Percentiles rank a stretch among this genome's conserved stretches.
Evolutionary conservation across 148 eudicot genomes (phyloP).

Genomic region (Rhododendron griersonianum): DNA sequence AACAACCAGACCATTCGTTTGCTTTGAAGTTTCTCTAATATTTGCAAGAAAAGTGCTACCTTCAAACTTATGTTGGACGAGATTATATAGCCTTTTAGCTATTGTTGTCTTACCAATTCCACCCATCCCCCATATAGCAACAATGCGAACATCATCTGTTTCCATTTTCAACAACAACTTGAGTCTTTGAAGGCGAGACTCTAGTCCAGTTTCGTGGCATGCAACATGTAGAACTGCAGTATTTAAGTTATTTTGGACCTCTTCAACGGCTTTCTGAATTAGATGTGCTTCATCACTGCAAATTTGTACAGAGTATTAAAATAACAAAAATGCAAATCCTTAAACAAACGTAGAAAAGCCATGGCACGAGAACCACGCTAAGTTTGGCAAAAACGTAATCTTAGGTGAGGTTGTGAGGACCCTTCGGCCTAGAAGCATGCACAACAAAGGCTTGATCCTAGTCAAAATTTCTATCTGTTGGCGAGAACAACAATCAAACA

Average conservation of each 20-base stretch:
- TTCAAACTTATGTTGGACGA: no score
- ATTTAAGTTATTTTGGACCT: background rate
- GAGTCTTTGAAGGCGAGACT: background rate
- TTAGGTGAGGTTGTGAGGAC: background rate
- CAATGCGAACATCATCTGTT: background rate
- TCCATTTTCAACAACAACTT: background rate
- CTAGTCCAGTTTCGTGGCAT: slow-evolving; percentile 5
- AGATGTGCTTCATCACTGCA: slow-evolving; percentile 2
- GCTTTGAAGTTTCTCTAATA: no score
- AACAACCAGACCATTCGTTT: no score
- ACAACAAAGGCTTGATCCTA: no score
- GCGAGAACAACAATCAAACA: background rate
- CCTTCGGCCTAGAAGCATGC: background rate
- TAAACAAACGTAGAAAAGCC: no score
- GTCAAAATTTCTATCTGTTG: no score
- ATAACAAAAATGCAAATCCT: no score
- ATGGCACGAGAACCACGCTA: no score
- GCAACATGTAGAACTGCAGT: background rate
- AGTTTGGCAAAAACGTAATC: background rate
- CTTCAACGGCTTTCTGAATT: background rate
- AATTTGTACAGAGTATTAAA: background rate
- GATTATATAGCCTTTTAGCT: no score
- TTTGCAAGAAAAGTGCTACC: no score
- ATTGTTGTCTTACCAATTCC: no score
- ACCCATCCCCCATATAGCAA: no score